These are phyloP conservation scores for Graphilbum sp. DNA, from an alignment of 2,329 filamentous ascomycete genomes.

Conservation along the genomic window DNA sequence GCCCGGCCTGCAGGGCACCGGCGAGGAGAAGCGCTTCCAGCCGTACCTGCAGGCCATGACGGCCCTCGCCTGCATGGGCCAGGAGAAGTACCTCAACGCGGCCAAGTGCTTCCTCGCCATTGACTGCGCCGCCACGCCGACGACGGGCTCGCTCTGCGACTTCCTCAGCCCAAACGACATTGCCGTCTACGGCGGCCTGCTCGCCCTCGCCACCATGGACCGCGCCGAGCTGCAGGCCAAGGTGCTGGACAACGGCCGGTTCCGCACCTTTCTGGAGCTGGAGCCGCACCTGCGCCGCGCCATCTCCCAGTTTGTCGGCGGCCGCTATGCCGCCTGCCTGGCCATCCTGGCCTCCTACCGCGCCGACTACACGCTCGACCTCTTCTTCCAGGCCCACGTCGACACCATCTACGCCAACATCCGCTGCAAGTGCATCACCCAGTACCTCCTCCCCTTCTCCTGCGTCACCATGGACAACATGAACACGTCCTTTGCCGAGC, in stretches of 20 bases:
- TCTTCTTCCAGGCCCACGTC: conserved; percentile 67
- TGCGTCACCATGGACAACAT: conserved; percentile 69
- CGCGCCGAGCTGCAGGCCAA: conserved; percentile 54
- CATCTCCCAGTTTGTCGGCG: conserved; percentile 75
- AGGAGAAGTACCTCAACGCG: conserved; percentile 39
- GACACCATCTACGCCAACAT: conserved; percentile 54
- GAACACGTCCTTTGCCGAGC: conserved; percentile 55
- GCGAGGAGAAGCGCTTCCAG: conserved; percentile 30
- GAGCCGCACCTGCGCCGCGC: conserved; percentile 91
- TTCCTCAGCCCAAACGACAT: conserved; percentile 74
- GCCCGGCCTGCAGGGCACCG: conserved; percentile 24
- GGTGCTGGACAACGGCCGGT: conserved; percentile 66
- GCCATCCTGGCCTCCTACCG: conserved; percentile 67
- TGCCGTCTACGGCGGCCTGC: conserved; percentile 79
- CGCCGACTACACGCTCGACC: conserved; percentile 76
- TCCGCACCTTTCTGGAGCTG: conserved; percentile 77
- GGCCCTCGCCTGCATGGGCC: conserved; percentile 32
- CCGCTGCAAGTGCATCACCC: conserved; percentile 78
- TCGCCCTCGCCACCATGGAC: conserved; percentile 80
- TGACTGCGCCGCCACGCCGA: conserved; percentile 26
- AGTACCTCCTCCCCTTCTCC: conserved; percentile 85
- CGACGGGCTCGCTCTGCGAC: conserved; percentile 44
- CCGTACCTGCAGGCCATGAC: conserved; percentile 35
- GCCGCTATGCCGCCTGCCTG: conserved; percentile 75
- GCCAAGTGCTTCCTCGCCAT: conserved; percentile 54